Conservation (phyloP, 768 basidiomycete species). For the Russula sp. region DNA sequence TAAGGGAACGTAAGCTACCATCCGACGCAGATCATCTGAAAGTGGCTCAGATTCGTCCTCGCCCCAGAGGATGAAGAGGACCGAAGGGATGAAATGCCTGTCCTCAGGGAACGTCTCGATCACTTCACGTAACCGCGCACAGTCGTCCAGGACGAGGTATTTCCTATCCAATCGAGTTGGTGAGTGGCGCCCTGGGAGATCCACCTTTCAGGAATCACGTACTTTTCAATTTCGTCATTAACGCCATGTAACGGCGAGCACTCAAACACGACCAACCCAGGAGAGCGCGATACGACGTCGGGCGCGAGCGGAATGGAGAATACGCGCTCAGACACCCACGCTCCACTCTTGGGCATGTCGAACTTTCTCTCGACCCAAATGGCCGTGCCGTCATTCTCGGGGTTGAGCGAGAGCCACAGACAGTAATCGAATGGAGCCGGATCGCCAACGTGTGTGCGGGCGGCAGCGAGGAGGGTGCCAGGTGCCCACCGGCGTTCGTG, state of each 20-base stretch:
- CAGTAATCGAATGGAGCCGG: slow-evolving; percentile 44
- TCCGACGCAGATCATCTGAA: slow-evolving; percentile 47
- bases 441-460: slow-evolving; percentile 36
- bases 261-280: too few relatives aligned
- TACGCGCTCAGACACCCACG: too few relatives aligned
- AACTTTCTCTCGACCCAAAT: slow-evolving; percentile 81
- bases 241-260: slow-evolving; percentile 55
- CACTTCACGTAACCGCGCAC: slow-evolving; percentile 62
- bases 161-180: slow-evolving; percentile 33
- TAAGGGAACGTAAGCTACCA: slow-evolving; percentile 46
- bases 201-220: slow-evolving; percentile 12
- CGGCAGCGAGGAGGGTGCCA: too few relatives aligned
- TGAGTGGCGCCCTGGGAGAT: background rate
- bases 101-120: slow-evolving; percentile 46
- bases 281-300: slow-evolving; percentile 29
- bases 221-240: slow-evolving; percentile 65
- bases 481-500: too few relatives aligned
- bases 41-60: slow-evolving; percentile 37
- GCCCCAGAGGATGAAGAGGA: slow-evolving; percentile 58
- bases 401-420: slow-evolving; percentile 71
- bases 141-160: too few relatives aligned
- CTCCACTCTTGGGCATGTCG: slow-evolving; percentile 55
- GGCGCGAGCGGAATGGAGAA: too few relatives aligned
- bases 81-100: slow-evolving; percentile 55
- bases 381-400: slow-evolving; percentile 65